Conservation (phyloP, 2,329 filamentous ascomycete genomes). For the Trichophyton schoenleinii region DNA sequence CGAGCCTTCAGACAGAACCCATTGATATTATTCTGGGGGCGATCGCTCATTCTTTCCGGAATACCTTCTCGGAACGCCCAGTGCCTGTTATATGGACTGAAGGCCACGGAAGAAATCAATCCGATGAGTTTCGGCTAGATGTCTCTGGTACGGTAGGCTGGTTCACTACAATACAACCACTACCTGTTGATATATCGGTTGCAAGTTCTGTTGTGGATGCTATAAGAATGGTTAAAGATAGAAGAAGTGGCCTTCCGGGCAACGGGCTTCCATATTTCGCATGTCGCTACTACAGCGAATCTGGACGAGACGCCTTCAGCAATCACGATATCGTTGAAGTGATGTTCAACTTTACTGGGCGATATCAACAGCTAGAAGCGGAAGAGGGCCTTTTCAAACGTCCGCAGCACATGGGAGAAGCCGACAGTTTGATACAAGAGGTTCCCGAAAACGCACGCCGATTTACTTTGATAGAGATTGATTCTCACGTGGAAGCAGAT, state of each 20-base stretch:
- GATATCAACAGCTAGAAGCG: constrained; percentile 34
- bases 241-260: constrained; percentile 24
- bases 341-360: constrained; percentile 31
- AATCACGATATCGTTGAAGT: constrained; percentile 32
- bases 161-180: constrained; percentile 40
- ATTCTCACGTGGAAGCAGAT: constrained; percentile 37
- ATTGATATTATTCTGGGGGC: constrained; percentile 28
- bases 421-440: constrained; percentile 30
- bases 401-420: constrained; percentile 33
- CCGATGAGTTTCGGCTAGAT: constrained; percentile 34
- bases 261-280: constrained; percentile 31
- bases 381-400: constrained; percentile 33
- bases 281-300: constrained; percentile 20
- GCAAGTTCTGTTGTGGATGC: constrained; percentile 21
- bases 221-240: constrained; percentile 28
- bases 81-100: constrained; percentile 37
- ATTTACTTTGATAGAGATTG: constrained; percentile 41
- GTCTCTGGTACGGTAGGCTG: constrained; percentile 40
- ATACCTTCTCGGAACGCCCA: constrained; percentile 31
- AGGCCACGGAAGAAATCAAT: constrained; percentile 38
- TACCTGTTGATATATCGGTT: constrained; percentile 23
- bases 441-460: constrained; percentile 28
- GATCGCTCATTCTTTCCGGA: constrained; percentile 33
- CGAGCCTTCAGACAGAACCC: constrained; percentile 23
- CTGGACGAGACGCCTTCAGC: constrained; percentile 20